Evolutionary conservation across 805 yeast species (phyloP).

Genomic region (Ogataea pilisensis): DNA sequence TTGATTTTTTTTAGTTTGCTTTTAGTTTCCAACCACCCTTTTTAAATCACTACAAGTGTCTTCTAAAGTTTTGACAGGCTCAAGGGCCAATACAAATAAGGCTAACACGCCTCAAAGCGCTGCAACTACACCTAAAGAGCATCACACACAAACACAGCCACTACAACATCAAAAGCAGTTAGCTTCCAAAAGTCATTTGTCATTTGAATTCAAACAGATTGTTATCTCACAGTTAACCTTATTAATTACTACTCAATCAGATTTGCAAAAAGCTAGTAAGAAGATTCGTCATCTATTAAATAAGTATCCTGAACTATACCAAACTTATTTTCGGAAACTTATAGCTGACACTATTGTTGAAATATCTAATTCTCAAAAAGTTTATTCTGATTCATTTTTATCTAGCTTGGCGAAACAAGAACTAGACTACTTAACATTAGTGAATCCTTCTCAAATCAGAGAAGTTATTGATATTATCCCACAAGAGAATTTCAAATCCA

Average conservation of each 20-base stretch:
- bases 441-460: constrained; percentile 13
- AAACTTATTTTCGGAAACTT: constrained; percentile 30
- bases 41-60: constrained; percentile 17
- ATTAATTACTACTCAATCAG: constrained; percentile 40
- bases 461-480: constrained; percentile 12
- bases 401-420: constrained; percentile 22
- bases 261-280: constrained; percentile 35
- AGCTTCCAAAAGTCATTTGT: constrained; percentile 5
- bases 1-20: background rate
- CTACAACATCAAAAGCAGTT: constrained; percentile 1
- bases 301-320: constrained; percentile 32
- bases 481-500: constrained; percentile 25
- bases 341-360: constrained; percentile 28
- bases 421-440: constrained; percentile 20
- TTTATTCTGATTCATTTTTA: constrained; percentile 17
- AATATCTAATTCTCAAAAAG: constrained; percentile 14
- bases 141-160: background rate
- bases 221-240: constrained; percentile 51
- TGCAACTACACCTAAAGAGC: background rate
- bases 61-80: constrained; percentile 20
- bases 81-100: constrained; percentile 22
- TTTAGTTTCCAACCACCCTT: background rate
- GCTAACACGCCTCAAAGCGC: constrained; percentile 21
- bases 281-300: constrained; percentile 47
- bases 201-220: constrained; percentile 25